Base-by-base conservation (phyloP, 495 filamentous ascomycete species). In the Daldinia vernicosa region DNA sequence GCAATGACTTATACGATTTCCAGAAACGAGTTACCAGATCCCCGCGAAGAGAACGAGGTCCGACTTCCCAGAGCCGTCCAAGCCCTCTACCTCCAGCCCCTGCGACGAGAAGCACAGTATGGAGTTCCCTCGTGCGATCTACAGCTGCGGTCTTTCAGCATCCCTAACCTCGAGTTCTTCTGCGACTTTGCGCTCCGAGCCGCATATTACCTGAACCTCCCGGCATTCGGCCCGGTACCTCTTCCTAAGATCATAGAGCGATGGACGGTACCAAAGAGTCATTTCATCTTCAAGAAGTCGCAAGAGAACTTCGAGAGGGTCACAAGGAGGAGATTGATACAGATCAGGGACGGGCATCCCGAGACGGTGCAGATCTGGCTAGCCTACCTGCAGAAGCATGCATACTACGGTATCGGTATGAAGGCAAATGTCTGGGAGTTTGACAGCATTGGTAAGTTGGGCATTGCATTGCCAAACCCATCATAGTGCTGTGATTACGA, bases 301-400 rank as follows among this genome's bases (percentile, higher is more conserved):
- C 94, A 99, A 80, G 96, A 99, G 82, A 99, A 99, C 78, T 99
- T 95, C 75, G 94, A 97, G 83, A 86, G 95, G 17, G 90, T 93
- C 60, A 99, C 95, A 17, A 78, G 93, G 66, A 88, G 95, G 57
- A 84, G 95, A 26, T 77, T 98, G 70, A 93, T 99, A 56, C 94
- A 97, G 83, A 94, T 99, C 77, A 90, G 93, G 74, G 95, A 98
- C 80, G 96, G 94, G 6, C 85, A 97, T 79, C 89, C 93, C 12
- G 93, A 97, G 79, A 88, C 87, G 4, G 93, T 99, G 37, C 89
- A 95, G 79, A 75, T 91, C 26, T 99, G 95, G 95, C 80, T 99
- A 50, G 94, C 92, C 12, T 98, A 95, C 69, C 77, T 99, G 69
- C 88, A 89, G 78, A 97, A 95, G 80, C 89, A 97, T 76, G 89